Evolutionary conservation across 2,329 filamentous ascomycete genomes (phyloP).

Genomic region (Sarocladium strictum): DNA sequence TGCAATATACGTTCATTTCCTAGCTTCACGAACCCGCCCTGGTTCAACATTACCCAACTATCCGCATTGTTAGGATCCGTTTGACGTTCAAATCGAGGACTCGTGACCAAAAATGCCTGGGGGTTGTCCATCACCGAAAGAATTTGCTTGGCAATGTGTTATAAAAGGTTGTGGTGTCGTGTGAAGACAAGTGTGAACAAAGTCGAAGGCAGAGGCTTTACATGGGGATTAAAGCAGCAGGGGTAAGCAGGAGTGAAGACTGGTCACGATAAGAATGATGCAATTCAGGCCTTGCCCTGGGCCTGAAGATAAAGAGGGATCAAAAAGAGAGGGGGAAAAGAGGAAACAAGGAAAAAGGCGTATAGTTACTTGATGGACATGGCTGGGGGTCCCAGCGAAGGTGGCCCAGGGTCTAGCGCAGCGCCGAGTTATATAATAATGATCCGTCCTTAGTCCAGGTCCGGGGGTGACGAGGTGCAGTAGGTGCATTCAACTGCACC

Average conservation of each 20-base stretch:
- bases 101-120: conserved; percentile 34
- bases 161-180: not conserved
- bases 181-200: not conserved
- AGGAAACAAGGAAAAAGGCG: conserved; percentile 4
- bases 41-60: conserved; percentile 88
- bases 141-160: not conserved
- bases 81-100: conserved; percentile 24
- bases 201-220: not conserved
- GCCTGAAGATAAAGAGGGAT: not conserved
- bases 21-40: conserved; percentile 74
- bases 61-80: conserved; percentile 48
- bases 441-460: conserved; percentile 1
- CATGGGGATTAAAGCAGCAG: not conserved
- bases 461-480: not conserved
- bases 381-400: conserved; percentile 1
- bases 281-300: not conserved
- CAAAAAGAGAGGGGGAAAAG: conserved; percentile 5
- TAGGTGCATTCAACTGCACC: not conserved
- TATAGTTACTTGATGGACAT: conserved; percentile 10
- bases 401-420: conserved; percentile 1
- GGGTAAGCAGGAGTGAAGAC: not conserved
- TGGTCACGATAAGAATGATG: not conserved
- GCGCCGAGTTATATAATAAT: conserved; percentile 5
- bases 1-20: conserved; percentile 78
- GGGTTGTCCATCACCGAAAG: conserved; percentile 34